A percentile compares a stretch with the other conserved stretches of the same genome.
Evolutionary conservation across 805 yeast species (phyloP).

Genomic region (Kuraishia piskuri): DNA sequence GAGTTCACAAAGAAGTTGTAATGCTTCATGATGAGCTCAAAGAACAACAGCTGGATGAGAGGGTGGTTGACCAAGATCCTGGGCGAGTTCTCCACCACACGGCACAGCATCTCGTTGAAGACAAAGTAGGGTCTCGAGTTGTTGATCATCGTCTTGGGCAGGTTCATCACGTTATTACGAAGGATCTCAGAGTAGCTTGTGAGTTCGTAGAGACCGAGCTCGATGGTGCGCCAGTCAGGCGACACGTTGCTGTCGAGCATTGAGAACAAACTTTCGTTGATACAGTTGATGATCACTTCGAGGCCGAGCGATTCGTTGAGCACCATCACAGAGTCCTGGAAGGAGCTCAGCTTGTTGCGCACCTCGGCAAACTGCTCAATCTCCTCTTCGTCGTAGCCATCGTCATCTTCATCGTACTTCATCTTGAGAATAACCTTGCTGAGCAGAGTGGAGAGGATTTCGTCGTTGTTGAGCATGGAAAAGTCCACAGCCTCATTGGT

Average conservation of each 20-base stretch:
- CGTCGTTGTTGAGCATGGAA: constrained; percentile 23
- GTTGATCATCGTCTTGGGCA: constrained; percentile 57
- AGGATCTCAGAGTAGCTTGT: constrained; percentile 72
- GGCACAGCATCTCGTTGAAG: constrained; percentile 53
- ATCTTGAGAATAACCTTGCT: constrained; percentile 67
- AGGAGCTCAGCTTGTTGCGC: constrained; percentile 60
- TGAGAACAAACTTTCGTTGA: constrained; percentile 31
- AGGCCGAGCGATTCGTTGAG: constrained; percentile 27
- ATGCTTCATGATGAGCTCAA: constrained; percentile 80
- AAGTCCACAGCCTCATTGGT: constrained; percentile 24
- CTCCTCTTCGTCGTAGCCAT: constrained; percentile 58
- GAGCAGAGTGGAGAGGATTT: constrained; percentile 54
- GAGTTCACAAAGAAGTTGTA: constrained; percentile 48
- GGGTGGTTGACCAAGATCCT: constrained; percentile 56
- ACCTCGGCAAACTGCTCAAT: constrained; percentile 75
- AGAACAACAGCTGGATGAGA: constrained; percentile 70
- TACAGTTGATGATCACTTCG: constrained; percentile 32
- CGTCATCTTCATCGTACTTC: constrained; percentile 62
- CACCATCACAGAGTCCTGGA: constrained; percentile 73
- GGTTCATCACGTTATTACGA: constrained; percentile 65
- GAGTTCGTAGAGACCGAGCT: constrained; percentile 80
- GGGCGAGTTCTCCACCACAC: constrained; percentile 26
- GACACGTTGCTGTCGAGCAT: constrained; percentile 7
- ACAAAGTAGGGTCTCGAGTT: constrained; percentile 58
- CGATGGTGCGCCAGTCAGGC: constrained; percentile 74